Evolutionary conservation across 768 basidiomycete genomes (phyloP), one percentile per base, ranked within the genome.

Genomic region (Dentipellis sp.): DNA sequence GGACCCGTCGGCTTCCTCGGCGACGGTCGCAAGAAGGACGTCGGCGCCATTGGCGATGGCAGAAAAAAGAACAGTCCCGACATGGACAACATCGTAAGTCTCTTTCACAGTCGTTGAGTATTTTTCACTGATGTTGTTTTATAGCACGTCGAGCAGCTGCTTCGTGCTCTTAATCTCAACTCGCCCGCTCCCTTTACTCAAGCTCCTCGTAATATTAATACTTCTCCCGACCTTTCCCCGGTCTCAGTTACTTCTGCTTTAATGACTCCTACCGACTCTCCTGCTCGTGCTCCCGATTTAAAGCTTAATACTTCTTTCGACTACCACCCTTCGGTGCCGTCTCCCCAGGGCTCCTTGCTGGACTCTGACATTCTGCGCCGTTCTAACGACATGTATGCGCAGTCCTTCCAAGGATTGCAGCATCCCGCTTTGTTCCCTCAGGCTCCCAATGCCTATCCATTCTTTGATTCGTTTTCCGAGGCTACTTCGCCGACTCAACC

Each of bases 11-110:
- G 75, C 10, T 63, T 68, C 52, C 63, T 69, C 58, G 63, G 68
- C 56, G 55, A 59, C 52, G 58, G 63, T 34, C 75, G 74, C 59
- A 80, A 79, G 60, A 75, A 67, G 61, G 69, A 71, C 57, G 74
- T 89, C 51, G 87, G 88, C 5, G 86, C 86, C 64, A 83, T 91
- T 66, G 89, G 88, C 48, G 89, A 91, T 63, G 88, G 88, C 14
- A 79, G 86, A 62, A 87, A 83, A 69, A 83, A 77, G 67, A 73
- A 70, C 52, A 77, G 72, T 50, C 78, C 83, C 4, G 79, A 77
- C 48, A 78, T 78, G 48, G 82, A 79, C 40, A 78, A 83, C 61
- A 75, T 69, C 47, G 82, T 83, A 64, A 58, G 75, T 66, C 65
- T 61, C 60, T 64, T 58, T 55, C 46, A 52, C 16, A 29, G n/a